Percentiles rank a stretch among this genome's conserved stretches.
phyloP scores from a whole-genome alignment of 2,329 filamentous ascomycete genomes.

The Claviceps cyperi region DNA sequence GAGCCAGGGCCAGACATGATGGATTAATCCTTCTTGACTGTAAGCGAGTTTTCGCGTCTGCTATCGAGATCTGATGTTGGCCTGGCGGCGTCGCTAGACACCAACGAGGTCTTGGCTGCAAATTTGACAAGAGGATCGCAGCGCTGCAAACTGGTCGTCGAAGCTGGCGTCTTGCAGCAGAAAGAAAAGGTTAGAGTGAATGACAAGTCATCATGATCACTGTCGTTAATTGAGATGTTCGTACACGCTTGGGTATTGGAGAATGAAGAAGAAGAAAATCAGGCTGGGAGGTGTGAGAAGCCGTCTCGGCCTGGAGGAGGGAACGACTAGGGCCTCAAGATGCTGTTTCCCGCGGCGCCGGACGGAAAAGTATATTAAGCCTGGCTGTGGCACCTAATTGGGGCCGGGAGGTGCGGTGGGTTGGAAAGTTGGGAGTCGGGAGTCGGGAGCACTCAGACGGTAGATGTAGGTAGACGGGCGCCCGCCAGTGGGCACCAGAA shows the following conservation, averaged over 20 bases:
- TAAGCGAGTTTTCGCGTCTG: neutral
- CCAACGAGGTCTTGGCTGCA: slow-evolving; percentile 1
- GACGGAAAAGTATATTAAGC: slow-evolving; percentile 3
- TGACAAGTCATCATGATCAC: slow-evolving; percentile 7
- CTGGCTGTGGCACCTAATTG: slow-evolving; percentile 1
- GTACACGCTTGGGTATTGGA: neutral
- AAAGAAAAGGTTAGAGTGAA: slow-evolving; percentile 8
- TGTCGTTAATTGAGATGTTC: slow-evolving; percentile 3
- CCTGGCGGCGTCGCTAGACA: neutral
- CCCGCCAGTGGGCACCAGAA: slow-evolving; percentile 3
- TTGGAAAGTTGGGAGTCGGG: neutral
- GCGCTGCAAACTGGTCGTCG: slow-evolving; percentile 5
- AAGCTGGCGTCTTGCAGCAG: slow-evolving; percentile 7
- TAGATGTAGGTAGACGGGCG: neutral
- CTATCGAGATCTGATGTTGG: slow-evolving; percentile 1
- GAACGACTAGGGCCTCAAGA: slow-evolving; percentile 3
- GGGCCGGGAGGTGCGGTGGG: neutral
- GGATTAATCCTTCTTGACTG: slow-evolving; percentile 5
- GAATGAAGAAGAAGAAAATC: slow-evolving; percentile 1
- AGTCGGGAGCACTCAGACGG: too few species aligned
- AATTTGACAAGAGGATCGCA: slow-evolving; percentile 6
- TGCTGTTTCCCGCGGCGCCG: slow-evolving; percentile 7
- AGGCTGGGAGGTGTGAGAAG: slow-evolving; percentile 4
- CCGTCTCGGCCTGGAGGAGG: slow-evolving; percentile 3
- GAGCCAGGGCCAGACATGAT: slow-evolving; percentile 23